phyloP scores from a whole-genome alignment of 371 early-diverging fungal genomes.

The Spiromyces aspiralis region DNA sequence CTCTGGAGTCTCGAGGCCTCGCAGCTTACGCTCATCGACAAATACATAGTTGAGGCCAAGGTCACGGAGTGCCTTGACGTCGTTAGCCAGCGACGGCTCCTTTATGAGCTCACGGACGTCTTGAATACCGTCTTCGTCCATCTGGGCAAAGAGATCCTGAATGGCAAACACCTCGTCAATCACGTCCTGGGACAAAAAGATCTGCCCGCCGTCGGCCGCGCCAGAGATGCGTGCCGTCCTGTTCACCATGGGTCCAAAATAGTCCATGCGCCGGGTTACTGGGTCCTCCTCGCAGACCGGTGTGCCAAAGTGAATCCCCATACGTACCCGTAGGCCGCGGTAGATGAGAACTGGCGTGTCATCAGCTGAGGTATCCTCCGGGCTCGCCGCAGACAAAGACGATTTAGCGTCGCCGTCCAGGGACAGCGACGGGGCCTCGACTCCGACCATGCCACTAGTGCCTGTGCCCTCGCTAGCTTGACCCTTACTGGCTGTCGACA shows the following conservation, averaged over 20 bases:
- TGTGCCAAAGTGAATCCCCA: slow-evolving; percentile 90
- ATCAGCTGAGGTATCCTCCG: slow-evolving; percentile 4
- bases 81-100: slow-evolving; percentile 31
- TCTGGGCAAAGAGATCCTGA: slow-evolving; percentile 20
- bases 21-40: slow-evolving; percentile 66
- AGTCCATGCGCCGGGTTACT: slow-evolving; percentile 86
- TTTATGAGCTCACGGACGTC: slow-evolving; percentile 26
- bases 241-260: slow-evolving; percentile 91
- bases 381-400: too few species aligned
- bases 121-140: slow-evolving; percentile 17
- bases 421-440: background rate
- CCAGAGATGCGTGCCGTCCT: slow-evolving; percentile 72
- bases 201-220: slow-evolving; percentile 87
- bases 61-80: slow-evolving; percentile 43
- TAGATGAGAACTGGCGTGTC: slow-evolving; percentile 41
- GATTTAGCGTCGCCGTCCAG: background rate
- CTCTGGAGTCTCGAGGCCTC: slow-evolving; percentile 82
- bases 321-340: slow-evolving; percentile 78
- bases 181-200: slow-evolving; percentile 34
- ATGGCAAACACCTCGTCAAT: slow-evolving; percentile 27
- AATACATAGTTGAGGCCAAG: slow-evolving; percentile 53
- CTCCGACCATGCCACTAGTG: too few species aligned
- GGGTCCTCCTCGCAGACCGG: slow-evolving; percentile 86
- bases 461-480: background rate
- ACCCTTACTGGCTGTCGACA: background rate